Conservation (phyloP, 148 eudicot species). For the Vaccinium darrowii region DNA sequence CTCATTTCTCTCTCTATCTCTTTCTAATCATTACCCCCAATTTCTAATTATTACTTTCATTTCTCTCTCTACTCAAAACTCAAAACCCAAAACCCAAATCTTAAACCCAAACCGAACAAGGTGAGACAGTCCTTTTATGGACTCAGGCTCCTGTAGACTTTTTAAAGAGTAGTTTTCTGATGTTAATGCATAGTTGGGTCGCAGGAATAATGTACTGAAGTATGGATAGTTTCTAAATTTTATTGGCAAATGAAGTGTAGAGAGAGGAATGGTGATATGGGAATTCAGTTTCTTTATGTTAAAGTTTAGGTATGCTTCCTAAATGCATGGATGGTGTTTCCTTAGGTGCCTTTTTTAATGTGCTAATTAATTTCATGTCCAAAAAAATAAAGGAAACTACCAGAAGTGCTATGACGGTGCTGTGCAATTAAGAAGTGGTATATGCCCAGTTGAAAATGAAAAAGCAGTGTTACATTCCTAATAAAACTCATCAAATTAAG, state of each 20-base stretch:
- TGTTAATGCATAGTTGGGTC: not conserved
- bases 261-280: not conserved
- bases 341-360: not conserved
- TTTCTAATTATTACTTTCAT: no score
- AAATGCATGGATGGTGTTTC: not conserved
- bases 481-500: not conserved
- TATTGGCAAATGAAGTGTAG: not conserved
- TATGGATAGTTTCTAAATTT: not conserved
- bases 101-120: no score
- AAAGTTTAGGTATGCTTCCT: not conserved
- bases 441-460: not conserved
- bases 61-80: no score
- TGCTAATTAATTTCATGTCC: not conserved
- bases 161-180: not conserved
- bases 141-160: not conserved
- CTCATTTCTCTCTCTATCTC: no score
- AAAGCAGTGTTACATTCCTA: not conserved
- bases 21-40: no score
- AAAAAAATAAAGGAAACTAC: not conserved
- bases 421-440: not conserved
- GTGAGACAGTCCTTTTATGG: not conserved
- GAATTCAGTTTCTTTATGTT: constrained; percentile 3
- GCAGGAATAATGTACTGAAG: not conserved
- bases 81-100: no score
- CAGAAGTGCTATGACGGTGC: not conserved